phyloP scores from a whole-genome alignment of 306 rosid species.

The Urtica urens region DNA sequence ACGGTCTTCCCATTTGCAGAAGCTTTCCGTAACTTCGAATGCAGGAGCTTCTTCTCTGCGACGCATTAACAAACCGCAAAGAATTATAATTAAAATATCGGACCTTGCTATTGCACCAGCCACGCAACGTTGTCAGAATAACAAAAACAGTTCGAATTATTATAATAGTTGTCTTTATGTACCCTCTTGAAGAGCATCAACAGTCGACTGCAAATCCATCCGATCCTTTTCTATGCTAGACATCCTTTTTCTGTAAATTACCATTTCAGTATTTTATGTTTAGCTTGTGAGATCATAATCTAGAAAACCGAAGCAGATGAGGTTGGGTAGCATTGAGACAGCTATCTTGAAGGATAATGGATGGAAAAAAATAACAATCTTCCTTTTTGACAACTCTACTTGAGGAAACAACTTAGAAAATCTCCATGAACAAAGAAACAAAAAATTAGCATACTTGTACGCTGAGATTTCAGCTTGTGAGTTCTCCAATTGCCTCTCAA shows the following conservation, averaged over 20 bases:
- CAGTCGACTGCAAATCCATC: constrained; percentile 71
- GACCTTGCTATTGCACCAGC: background rate
- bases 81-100: background rate
- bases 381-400: no score
- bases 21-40: constrained; percentile 71
- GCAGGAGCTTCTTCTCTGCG: constrained; percentile 84
- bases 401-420: background rate
- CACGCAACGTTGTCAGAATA: background rate
- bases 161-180: background rate
- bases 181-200: constrained; percentile 92
- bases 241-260: constrained; percentile 63
- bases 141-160: background rate
- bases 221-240: constrained; percentile 81
- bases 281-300: background rate
- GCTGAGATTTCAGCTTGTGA: constrained; percentile 68
- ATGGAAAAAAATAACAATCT: no score
- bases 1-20: constrained; percentile 39
- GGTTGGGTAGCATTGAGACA: no score
- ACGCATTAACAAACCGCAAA: constrained; percentile 7
- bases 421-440: constrained; percentile 9
- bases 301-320: background rate
- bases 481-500: constrained; percentile 80
- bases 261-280: constrained; percentile 15
- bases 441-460: constrained; percentile 42
- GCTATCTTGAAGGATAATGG: no score